phyloP scores from a whole-genome alignment of 177 flowering plant genomes.

The Tripterygium wilfordii region DNA sequence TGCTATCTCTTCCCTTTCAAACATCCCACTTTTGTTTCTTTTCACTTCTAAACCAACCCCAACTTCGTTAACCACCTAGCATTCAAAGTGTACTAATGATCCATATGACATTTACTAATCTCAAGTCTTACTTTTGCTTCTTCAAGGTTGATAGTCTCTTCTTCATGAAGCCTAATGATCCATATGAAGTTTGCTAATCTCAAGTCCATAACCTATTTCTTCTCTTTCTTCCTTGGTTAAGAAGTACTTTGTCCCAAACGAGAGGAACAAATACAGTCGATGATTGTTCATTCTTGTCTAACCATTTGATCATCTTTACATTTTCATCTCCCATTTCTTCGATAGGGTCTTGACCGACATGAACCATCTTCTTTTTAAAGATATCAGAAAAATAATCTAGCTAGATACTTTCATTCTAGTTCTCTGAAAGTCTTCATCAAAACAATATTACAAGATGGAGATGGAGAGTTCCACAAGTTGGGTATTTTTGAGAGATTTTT shows the following conservation, averaged over 20 bases:
- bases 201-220: constrained; percentile 25
- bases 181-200: constrained; percentile 28
- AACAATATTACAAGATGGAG: constrained; percentile 10
- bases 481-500: background rate
- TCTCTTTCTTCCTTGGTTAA: constrained; percentile 16
- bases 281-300: constrained; percentile 5
- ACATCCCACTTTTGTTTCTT: constrained; percentile 6
- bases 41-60: constrained; percentile 19
- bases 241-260: constrained; percentile 27
- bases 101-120: constrained; percentile 22
- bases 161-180: constrained; percentile 24
- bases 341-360: constrained; percentile 14
- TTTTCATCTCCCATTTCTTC: background rate
- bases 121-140: constrained; percentile 15
- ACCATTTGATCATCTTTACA: constrained; percentile 16
- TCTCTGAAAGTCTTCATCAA: constrained; percentile 18
- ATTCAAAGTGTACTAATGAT: constrained; percentile 22
- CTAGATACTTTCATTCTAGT: constrained; percentile 20
- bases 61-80: constrained; percentile 13
- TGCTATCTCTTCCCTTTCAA: constrained; percentile 13
- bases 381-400: constrained; percentile 12
- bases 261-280: constrained; percentile 23
- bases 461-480: constrained; percentile 24
- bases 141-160: background rate
- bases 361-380: constrained; percentile 11